Conservation (phyloP, 306 rosid species). For the Gastrolobium bilobum region DNA sequence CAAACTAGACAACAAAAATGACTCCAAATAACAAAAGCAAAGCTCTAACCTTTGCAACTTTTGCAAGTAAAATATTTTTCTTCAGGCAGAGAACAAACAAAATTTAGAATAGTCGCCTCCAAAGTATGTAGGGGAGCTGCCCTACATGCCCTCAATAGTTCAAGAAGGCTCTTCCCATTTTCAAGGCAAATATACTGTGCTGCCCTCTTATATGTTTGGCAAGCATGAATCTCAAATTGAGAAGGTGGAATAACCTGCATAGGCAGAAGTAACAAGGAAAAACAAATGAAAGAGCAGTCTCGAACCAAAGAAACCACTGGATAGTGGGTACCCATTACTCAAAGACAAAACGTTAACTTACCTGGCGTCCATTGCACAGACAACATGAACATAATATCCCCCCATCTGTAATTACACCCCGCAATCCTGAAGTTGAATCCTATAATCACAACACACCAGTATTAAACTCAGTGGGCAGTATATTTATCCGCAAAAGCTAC, state of each 20-base stretch:
- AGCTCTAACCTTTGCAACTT: constrained; percentile 82
- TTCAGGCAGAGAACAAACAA: constrained; percentile 71
- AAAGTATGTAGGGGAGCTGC: constrained; percentile 71
- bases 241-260: constrained; percentile 91
- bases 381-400: constrained; percentile 90
- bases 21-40: constrained; percentile 29
- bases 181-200: constrained; percentile 94
- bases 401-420: constrained; percentile 81
- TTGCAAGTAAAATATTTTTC: constrained; percentile 82
- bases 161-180: constrained; percentile 95
- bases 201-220: constrained; percentile 90
- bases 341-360: constrained; percentile 60
- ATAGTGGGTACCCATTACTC: constrained; percentile 40
- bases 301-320: constrained; percentile 42
- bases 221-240: constrained; percentile 98
- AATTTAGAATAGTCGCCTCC: constrained; percentile 85
- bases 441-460: constrained; percentile 52
- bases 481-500: background rate
- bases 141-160: constrained; percentile 85
- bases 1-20: constrained; percentile 40
- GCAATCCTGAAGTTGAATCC: constrained; percentile 77
- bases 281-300: constrained; percentile 42
- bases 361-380: constrained; percentile 81
- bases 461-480: constrained; percentile 32
- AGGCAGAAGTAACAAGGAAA: constrained; percentile 25